Base-by-base conservation (phyloP, 768 basidiomycete species). In the Pisolithus albus region DNA sequence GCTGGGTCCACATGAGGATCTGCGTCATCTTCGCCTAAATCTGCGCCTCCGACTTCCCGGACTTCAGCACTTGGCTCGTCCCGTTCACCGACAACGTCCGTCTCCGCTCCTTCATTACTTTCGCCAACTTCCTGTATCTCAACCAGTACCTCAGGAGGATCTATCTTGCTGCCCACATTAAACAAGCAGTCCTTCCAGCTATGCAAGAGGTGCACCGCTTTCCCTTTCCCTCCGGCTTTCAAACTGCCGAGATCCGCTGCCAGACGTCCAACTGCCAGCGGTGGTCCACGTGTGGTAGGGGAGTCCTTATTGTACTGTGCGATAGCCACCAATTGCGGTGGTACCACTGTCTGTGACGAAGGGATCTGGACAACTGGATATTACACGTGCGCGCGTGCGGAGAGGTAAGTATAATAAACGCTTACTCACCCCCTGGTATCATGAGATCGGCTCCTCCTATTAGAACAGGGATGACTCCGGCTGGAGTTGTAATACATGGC, bases 371-470 rank as follows among this genome's bases (percentile, higher is more conserved):
- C 70, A 54, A 88, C 86, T 88, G 5, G 42, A 45, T 52, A 34
- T 30, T 32, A 11, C n/a, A n/a, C 30, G 30, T 32, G 26, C 7
- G 30, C 30, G 30, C 30, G 9, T 32, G 30, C 9, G 21, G n/a
- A n/a, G 34, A 32, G 46, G 44, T 26, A 26, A n/a, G n/a, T 21
- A 18, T 52, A 13, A 11, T 18, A 21, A 39, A 34, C 11, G 30
- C 30, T 32, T 32, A 32, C 82, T 61, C 61, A 86, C 87, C 86
- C 67, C 89, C 90, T 4, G 90, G 88, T 32, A 87, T 82, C 88
- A 93, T 92, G 7, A 92, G 76, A 70, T 93, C 89, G 0, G 90
- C 88, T n/a, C 91, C 90, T 9, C 80, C 80, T 3, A 81, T 70
- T 11, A 93, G 75, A 23, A 83, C 73, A 1, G 84, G 84, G 34